Conservation (phyloP, 805 yeast genomes). For the Kregervanrija delftensis region DNA sequence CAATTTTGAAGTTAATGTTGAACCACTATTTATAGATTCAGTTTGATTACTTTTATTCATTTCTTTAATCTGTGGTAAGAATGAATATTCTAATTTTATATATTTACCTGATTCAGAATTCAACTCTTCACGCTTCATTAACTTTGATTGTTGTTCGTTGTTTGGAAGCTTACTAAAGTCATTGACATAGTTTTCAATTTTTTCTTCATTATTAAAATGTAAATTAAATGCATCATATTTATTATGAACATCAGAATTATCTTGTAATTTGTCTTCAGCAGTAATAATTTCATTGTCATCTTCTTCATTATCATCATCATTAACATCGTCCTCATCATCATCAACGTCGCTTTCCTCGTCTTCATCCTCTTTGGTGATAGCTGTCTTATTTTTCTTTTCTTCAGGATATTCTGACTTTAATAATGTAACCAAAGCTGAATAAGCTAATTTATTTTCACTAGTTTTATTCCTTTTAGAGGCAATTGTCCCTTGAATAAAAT, state of each 20-base stretch:
- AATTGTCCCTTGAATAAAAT: constrained; percentile 9
- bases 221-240: constrained; percentile 62
- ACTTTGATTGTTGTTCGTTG: constrained; percentile 3
- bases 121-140: constrained; percentile 9
- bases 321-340: constrained; percentile 13
- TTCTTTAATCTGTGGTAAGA: constrained; percentile 5
- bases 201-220: constrained; percentile 58
- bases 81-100: constrained; percentile 27
- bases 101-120: constrained; percentile 22
- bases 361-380: constrained; percentile 14
- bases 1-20: constrained; percentile 10
- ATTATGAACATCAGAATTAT: constrained; percentile 22
- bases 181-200: constrained; percentile 27
- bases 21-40: constrained; percentile 3
- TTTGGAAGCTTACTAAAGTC: constrained; percentile 20
- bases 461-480: constrained; percentile 11
- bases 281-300: constrained; percentile 17
- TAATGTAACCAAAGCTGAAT: constrained; percentile 23
- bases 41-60: background rate
- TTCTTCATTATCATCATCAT: constrained; percentile 9
- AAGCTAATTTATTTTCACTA: constrained; percentile 22
- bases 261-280: constrained; percentile 34
- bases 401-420: constrained; percentile 18
- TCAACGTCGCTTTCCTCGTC: constrained; percentile 7
- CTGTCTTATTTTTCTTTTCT: constrained; percentile 3